Evolutionary conservation across 768 basidiomycete species (phyloP).

Genomic region (Suillus paluster): DNA sequence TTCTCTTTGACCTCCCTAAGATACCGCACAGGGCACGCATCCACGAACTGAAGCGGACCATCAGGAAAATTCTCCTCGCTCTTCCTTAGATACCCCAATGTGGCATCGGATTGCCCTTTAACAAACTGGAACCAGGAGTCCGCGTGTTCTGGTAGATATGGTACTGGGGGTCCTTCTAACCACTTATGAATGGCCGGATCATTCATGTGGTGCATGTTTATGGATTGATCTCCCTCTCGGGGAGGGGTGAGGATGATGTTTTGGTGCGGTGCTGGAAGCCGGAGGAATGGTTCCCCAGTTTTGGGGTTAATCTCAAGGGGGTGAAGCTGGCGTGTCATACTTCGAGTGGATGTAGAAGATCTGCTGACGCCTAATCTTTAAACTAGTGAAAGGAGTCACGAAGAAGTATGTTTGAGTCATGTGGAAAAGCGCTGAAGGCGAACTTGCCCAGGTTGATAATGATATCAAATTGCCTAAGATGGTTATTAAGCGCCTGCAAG

Average conservation of each 20-base stretch:
- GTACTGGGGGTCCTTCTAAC: constrained; percentile 55
- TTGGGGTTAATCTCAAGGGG: constrained; percentile 46
- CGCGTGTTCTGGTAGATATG: constrained; percentile 52
- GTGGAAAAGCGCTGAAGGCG: neutral
- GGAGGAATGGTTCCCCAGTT: constrained; percentile 60
- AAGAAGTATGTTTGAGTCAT: neutral
- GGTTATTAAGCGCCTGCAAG: neutral
- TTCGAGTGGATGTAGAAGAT: neutral
- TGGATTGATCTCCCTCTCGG: constrained; percentile 47
- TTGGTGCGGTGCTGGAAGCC: constrained; percentile 52
- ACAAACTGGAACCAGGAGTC: constrained; percentile 38
- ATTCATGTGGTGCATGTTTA: constrained; percentile 47
- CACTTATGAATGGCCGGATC: constrained; percentile 50
- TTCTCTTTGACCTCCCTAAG: constrained; percentile 60
- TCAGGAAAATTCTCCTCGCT: constrained; percentile 20
- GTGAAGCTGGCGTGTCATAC: constrained; percentile 25
- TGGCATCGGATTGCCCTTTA: constrained; percentile 21
- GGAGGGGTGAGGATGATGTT: constrained; percentile 65
- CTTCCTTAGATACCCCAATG: constrained; percentile 24
- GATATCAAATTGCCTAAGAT: neutral
- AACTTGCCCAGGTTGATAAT: neutral
- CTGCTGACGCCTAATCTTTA: neutral
- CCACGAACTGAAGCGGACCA: constrained; percentile 41
- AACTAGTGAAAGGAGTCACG: neutral
- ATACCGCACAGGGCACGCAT: constrained; percentile 50